Evolutionary conservation across 2,329 filamentous ascomycete species (phyloP).

Genomic region (Parascedosporium putredinis): DNA sequence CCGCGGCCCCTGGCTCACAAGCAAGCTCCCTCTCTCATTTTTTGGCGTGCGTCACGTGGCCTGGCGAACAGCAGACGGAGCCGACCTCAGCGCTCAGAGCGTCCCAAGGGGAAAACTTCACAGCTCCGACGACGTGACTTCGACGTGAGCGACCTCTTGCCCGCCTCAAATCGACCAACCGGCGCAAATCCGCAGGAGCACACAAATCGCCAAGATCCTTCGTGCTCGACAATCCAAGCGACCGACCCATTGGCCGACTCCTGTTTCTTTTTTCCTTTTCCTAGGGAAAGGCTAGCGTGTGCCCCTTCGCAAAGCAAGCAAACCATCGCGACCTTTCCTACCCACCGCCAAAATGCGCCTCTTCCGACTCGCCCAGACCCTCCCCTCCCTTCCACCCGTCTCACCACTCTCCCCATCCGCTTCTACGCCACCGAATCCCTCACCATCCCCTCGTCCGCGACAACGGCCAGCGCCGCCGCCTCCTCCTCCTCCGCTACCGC

Average conservation of each 20-base stretch:
- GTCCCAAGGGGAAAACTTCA: too few relatives aligned
- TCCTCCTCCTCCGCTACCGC: conserved; percentile 53
- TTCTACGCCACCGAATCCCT: conserved; percentile 12
- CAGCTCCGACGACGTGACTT: not conserved
- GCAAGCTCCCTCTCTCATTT: too few relatives aligned
- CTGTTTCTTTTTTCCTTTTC: too few relatives aligned
- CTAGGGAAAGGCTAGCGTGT: not conserved
- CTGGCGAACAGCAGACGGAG: not conserved
- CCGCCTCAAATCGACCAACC: not conserved
- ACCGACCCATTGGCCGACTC: too few relatives aligned
- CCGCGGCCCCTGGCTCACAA: not conserved
- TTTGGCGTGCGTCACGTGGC: not conserved
- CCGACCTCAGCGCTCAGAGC: not conserved
- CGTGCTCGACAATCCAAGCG: not conserved
- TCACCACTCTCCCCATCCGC: not conserved
- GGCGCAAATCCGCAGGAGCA: not conserved
- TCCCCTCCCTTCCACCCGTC: conserved; percentile 8
- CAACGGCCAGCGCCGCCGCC: conserved; percentile 19
- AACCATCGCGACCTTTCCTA: too few relatives aligned
- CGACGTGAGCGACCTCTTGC: too few relatives aligned
- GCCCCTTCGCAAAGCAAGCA: not conserved
- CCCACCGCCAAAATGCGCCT: conserved; percentile 7
- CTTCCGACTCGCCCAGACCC: conserved; percentile 6
- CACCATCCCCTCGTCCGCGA: conserved; percentile 9
- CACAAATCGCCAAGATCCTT: not conserved